phyloP scores from a whole-genome alignment of 495 filamentous ascomycete species.

The Talaromyces liani region DNA sequence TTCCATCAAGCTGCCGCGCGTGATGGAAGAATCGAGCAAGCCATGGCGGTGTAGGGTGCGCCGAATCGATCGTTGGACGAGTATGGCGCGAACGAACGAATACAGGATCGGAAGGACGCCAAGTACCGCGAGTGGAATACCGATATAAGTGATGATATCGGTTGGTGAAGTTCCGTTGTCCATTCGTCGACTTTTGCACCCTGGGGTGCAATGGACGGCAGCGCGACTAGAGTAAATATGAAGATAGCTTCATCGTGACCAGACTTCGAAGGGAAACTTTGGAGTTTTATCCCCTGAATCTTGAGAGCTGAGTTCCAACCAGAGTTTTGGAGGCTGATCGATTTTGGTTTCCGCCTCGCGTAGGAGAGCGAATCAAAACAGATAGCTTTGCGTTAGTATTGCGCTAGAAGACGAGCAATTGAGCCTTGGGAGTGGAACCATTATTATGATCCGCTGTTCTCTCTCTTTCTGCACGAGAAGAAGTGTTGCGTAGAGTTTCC shows the following conservation, averaged over 20 bases:
- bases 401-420: not conserved
- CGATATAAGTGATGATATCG: slow-evolving; percentile 48
- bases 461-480: not conserved
- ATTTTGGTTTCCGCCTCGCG: not conserved
- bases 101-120: slow-evolving; percentile 64
- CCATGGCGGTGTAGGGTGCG: slow-evolving; percentile 44
- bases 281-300: not conserved
- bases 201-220: not conserved
- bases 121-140: slow-evolving; percentile 56
- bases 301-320: not conserved
- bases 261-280: not conserved
- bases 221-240: not conserved
- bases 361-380: not conserved
- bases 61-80: slow-evolving; percentile 49
- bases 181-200: not conserved
- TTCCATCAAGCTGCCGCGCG: slow-evolving; percentile 54
- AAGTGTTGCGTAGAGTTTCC: not conserved
- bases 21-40: slow-evolving; percentile 40
- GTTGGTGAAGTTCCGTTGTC: slow-evolving; percentile 15
- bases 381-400: not conserved
- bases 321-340: not conserved
- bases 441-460: not conserved
- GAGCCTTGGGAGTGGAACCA: not conserved
- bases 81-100: slow-evolving; percentile 42
- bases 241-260: not conserved